Evolutionary conservation across 768 basidiomycete species (phyloP).

Genomic region (Termitomyces sp.): DNA sequence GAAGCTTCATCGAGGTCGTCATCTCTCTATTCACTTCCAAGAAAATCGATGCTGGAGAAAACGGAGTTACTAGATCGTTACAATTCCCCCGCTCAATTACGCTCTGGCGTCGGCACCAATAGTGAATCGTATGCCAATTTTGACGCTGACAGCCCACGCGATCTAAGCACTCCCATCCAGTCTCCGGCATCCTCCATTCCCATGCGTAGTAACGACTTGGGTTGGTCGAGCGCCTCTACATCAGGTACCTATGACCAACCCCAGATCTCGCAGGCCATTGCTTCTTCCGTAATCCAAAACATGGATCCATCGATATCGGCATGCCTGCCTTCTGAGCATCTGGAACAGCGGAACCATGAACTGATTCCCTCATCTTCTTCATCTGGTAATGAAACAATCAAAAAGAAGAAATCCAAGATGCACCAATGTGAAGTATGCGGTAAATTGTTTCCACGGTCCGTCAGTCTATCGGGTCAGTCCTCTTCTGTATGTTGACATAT

Average conservation of each 20-base stretch:
- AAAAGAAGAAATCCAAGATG: slow-evolving; percentile 53
- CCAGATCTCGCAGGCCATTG: background rate
- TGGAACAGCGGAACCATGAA: slow-evolving; percentile 1
- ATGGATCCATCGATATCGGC: background rate
- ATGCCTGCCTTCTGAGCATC: background rate
- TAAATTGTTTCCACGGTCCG: slow-evolving; percentile 49
- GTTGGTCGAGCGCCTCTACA: slow-evolving; percentile 10
- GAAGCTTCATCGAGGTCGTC: background rate
- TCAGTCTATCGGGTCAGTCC: background rate
- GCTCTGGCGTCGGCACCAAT: background rate
- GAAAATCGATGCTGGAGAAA: background rate
- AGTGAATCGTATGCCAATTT: slow-evolving; percentile 1
- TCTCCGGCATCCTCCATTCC: slow-evolving; percentile 31
- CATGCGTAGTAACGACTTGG: slow-evolving; percentile 33
- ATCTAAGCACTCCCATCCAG: background rate
- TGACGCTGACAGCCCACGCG: background rate
- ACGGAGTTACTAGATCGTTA: background rate
- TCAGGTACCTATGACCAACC: slow-evolving; percentile 2
- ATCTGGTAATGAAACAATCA: slow-evolving; percentile 8
- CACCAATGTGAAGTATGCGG: slow-evolving; percentile 47
- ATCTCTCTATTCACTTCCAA: background rate
- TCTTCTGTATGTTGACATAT: background rate
- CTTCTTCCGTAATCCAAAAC: slow-evolving; percentile 2
- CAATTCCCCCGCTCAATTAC: background rate
- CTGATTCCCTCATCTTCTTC: slow-evolving; percentile 1